These are phyloP conservation scores for Colletotrichum sp. DNA, from an alignment of 2,329 filamentous ascomycete species.

Conservation along the genomic window DNA sequence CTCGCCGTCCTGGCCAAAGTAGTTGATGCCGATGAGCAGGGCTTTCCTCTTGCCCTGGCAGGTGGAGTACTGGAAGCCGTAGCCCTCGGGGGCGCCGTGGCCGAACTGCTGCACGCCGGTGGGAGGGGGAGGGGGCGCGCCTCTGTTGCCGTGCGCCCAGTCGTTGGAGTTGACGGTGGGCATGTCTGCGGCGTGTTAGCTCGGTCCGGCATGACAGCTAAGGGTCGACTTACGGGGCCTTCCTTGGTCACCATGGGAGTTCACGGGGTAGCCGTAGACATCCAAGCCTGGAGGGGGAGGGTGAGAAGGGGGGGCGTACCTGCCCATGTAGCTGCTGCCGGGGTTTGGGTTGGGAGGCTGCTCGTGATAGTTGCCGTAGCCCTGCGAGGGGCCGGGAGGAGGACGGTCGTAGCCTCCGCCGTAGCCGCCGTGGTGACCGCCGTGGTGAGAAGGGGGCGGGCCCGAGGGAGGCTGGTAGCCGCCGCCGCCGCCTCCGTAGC, in stretches of 20 bases:
- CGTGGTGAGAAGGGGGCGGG: constrained; percentile 23
- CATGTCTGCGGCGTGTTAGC: constrained; percentile 13
- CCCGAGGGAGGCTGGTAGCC: constrained; percentile 32
- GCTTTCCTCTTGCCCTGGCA: constrained; percentile 78
- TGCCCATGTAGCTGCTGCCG: constrained; percentile 23
- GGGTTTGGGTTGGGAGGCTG: constrained; percentile 24
- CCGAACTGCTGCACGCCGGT: constrained; percentile 63
- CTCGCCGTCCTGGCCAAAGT: constrained; percentile 75
- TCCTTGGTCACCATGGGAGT: constrained; percentile 20
- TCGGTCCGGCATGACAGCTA: not conserved
- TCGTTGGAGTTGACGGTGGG: constrained; percentile 28
- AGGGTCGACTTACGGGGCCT: constrained; percentile 5
- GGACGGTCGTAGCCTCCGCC: constrained; percentile 17
- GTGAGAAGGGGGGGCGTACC: constrained; percentile 35
- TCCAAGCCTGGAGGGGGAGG: constrained; percentile 49
- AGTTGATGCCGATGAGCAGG: constrained; percentile 81
- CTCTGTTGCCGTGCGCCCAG: constrained; percentile 33
- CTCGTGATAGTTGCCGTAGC: constrained; percentile 29
- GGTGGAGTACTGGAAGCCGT: constrained; percentile 78
- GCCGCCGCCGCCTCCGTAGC: constrained; percentile 31
- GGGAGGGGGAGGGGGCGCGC: constrained; percentile 48
- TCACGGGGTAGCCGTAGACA: constrained; percentile 50
- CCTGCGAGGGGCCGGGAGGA: constrained; percentile 24
- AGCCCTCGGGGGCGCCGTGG: constrained; percentile 70
- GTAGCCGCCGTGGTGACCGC: constrained; percentile 21